A percentile compares a stretch with the other conserved stretches of the same genome.
These are phyloP conservation scores for Antitrichia curtipendula DNA, from an alignment of 225 moss, liverwort and hornwort species.

Conservation along the genomic window DNA sequence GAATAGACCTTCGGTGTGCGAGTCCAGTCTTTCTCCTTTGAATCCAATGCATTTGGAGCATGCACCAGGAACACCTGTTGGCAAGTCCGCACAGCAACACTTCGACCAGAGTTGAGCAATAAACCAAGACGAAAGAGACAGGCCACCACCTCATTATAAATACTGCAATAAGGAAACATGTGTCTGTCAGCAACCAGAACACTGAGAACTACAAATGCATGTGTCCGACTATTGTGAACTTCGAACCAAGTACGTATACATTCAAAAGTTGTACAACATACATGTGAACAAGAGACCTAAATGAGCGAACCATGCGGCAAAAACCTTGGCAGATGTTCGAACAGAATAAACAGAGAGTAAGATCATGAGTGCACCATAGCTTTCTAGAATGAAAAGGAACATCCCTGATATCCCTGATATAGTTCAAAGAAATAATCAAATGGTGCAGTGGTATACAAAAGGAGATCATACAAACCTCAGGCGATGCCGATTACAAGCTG, in stretches of 20 bases:
- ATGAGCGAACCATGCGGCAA: background rate
- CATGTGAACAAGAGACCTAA: background rate
- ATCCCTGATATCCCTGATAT: background rate
- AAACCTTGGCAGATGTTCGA: background rate
- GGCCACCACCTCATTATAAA: slow-evolving; percentile 73
- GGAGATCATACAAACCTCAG: slow-evolving; percentile 40
- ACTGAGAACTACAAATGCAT: background rate
- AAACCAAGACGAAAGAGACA: slow-evolving; percentile 50
- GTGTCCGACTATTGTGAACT: background rate
- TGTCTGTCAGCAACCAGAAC: background rate
- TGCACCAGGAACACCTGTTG: slow-evolving; percentile 48
- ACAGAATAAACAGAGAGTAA: background rate
- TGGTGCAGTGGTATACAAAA: background rate
- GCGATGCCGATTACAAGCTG: slow-evolving; percentile 78
- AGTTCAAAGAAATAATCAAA: background rate
- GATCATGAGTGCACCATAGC: background rate
- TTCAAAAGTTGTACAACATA: background rate
- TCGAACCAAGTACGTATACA: background rate
- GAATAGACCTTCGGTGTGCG: background rate
- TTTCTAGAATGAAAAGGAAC: background rate
- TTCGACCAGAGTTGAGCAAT: slow-evolving; percentile 52
- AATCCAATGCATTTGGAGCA: slow-evolving; percentile 2
- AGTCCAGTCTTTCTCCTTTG: slow-evolving; percentile 5
- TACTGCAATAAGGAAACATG: slow-evolving; percentile 25
- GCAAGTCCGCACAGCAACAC: slow-evolving; percentile 44